Evolutionary conservation across 148 eudicot species (phyloP), one percentile per base, ranked within the genome.

Genomic region (Camellia lanceoleosa): DNA sequence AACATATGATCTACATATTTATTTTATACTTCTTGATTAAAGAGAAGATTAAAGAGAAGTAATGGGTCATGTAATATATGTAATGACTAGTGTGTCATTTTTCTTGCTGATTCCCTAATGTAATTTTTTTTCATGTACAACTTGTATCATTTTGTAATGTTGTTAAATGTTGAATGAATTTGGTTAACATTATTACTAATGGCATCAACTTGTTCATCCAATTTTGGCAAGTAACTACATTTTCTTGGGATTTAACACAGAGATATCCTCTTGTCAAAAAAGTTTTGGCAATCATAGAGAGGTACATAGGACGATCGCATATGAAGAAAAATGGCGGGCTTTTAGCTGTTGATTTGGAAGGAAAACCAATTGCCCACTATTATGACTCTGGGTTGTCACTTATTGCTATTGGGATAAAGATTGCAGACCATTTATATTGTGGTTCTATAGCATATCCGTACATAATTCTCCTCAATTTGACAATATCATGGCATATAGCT

Each of bases 311-410:
- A 23, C 63, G 78, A 43, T 85, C 61, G 18, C 23, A 71, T 30
- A 23, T 83, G 5, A 81, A 86, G 82, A 86, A 79, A 74, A 81
- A 82, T 38, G 84, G 87, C 0, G 97, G 97, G 58, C 74, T 80
- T 59, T n/a, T 90, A 49, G 85, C 83, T 2, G 91, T 91, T 38
- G 94, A 90, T 87, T 68, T 90, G 78, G 83, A 90, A 74, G 97
- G 97, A 59, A 87, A 85, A 7, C 89, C 88, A 16, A 79, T 30
- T 54, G 85, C 85, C 7, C 84, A 89, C 71, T 82, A 83, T 13
- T 85, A 83, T 44, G 97, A 93, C 80, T 80, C 73, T 13, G 75
- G 75, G 20, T 43, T 87, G 81, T 76, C 81, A 2, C 5, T 52
- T 1, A 54, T 87, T 42, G 14, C 97, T 0, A 82, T 88, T 46